Evolutionary conservation across 495 filamentous ascomycete genomes (phyloP), one percentile per base, ranked within the genome.

Genomic region (Immersiella caudata): DNA sequence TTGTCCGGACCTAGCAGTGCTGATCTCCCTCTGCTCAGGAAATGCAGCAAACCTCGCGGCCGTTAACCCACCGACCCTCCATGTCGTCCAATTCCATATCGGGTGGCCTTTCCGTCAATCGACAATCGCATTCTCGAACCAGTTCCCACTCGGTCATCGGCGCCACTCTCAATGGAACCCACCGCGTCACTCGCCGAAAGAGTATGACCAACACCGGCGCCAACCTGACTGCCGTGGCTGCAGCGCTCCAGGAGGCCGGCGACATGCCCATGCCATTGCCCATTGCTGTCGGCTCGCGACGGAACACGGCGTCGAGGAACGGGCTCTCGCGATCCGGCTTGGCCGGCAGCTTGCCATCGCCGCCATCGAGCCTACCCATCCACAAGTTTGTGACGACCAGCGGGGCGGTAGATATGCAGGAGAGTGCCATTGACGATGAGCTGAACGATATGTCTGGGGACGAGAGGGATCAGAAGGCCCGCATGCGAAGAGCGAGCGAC

Each of bases 111-210:
- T 70, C 76, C 40, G 62, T 75, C 67, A 75, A 71, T 60, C 81
- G 81, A 56, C 81, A 87, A 69, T 81, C 87, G 62, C 85, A 86
- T 73, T 87, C 85, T 58, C 91, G 93, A 68, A 87, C 88, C 70
- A 93, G 94, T 79, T 91, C 93, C 20, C 90, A 96, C 76, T 94
- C 91, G 18, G 82, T 92, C 68, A 89, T 92, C 72, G 75, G 75
- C 58, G 74, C 76, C 59, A 87, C 92, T 46, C 84, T 93, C 79
- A 94, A 93, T 79, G 76, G 88, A 72, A 87, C 85, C 75, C 90
- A 97, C 77, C 92, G 95, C 62, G 87, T 99, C 68, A 93, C 91
- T 67, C 92, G 95, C 68, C 86, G 95, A 65, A 99, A 98, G 87
- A 97, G 94, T 79, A 93, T 93, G 69, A 92, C 91, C 61, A 89